These are phyloP conservation scores for Thyridium curvatum DNA, from an alignment of 2,329 filamentous ascomycete genomes.

Conservation along the genomic window DNA sequence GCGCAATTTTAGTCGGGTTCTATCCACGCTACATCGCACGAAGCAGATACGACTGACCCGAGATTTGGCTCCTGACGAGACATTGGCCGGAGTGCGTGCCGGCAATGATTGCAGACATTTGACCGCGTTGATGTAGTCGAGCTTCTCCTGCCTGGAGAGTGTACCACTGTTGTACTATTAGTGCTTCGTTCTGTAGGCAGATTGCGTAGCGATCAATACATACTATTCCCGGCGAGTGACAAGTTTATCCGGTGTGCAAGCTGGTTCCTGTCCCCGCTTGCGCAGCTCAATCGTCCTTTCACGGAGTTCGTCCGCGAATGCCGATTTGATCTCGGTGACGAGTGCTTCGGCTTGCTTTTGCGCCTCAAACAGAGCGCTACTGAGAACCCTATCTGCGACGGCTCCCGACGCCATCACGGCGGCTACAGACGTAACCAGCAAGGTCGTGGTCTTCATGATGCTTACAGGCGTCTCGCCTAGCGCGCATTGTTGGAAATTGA, in stretches of 20 bases:
- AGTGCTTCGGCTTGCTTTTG: no score
- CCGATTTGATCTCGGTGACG: no score
- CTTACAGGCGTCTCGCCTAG: no score
- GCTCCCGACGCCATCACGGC: no score
- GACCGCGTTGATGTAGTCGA: conserved; percentile 29
- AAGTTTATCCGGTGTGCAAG: conserved; percentile 16
- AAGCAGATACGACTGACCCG: conserved; percentile 11
- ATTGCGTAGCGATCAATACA: conserved; percentile 10
- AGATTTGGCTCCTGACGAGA: conserved; percentile 25
- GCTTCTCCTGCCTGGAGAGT: conserved; percentile 23
- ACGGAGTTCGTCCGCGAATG: no score
- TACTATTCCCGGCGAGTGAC: conserved; percentile 21
- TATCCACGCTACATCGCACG: conserved; percentile 9
- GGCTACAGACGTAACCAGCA: no score
- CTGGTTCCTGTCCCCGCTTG: conserved; percentile 4
- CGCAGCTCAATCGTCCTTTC: no score
- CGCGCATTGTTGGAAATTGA: no score
- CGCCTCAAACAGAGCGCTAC: no score
- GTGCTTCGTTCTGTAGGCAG: neutral
- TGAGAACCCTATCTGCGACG: no score
- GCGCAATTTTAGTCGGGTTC: conserved; percentile 16
- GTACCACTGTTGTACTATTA: conserved; percentile 13
- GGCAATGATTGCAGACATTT: conserved; percentile 26
- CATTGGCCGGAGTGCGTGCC: conserved; percentile 15
- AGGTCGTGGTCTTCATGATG: no score